Base-by-base conservation (phyloP, 2,329 filamentous ascomycete genomes). In the Monosporascus cannonballus region DNA sequence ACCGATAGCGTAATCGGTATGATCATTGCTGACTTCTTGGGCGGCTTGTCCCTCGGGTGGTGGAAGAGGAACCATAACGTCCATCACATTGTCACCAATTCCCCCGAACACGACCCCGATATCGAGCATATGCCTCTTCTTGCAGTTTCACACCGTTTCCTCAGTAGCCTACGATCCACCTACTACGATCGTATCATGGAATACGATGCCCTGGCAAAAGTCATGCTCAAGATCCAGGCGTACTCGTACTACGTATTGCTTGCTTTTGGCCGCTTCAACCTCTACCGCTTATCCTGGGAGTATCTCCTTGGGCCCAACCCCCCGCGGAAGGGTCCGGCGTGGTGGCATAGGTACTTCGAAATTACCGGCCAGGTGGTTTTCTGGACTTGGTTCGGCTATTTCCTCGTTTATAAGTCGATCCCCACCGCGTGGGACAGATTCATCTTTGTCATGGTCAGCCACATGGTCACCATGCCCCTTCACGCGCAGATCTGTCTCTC, bases 41-140 rank as follows among this genome's bases (percentile, higher is more conserved):
- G 94, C 38, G 94, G 94, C 0, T 73, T 99, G 36, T 96, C 90
- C 25, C 73, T 96, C 51, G 90, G 93, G 45, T 99, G 94, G 94
- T 99, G 94, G 93, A 97, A 97, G 72, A 81, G 84, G 56, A 96
- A 85, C 67, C 93, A 97, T 71, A 97, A 97, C 65, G 91, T 96
- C 8, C 93, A 97, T 67, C 93, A 97, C 66, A 91, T 97, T 61
- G 87, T 97, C 50, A 97, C 94, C 18, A 97, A 97, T 69, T 87
- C 87, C 44, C 89, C 92, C 15, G 94, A 96, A 69, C 93, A 97
- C 67, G 93, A 97, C 67, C 93, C 94, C 0, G 93, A 97, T 67
- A 97, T 96, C 61, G 84, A 93, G 67, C 87, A 96, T 68, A 82
- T 96, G 70, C 92, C 92, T 3, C 86, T 96, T 67, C 90, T 96